phyloP scores from a whole-genome alignment of 352 stramenopile genomes.

The Globisporangium splendens region DNA sequence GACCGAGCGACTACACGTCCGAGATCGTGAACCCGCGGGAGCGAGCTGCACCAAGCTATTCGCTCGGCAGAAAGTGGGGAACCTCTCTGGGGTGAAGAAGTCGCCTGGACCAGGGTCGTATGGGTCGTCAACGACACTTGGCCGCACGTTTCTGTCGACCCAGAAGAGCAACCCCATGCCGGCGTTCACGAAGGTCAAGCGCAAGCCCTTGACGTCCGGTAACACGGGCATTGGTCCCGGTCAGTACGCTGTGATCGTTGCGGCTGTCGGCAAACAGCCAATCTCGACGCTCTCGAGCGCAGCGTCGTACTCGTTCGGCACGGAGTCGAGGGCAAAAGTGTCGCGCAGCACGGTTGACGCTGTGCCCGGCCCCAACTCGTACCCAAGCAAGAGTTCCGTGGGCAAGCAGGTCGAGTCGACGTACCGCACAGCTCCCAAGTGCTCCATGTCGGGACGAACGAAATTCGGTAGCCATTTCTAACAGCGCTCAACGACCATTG shows the following conservation, averaged over 20 bases:
- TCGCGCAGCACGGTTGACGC: conserved; percentile 21
- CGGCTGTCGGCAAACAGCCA: conserved; percentile 57
- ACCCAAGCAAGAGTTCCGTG: conserved; percentile 57
- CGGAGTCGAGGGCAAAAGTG: conserved; percentile 43
- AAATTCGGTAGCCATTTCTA: conserved; percentile 80
- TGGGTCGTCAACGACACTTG: conserved; percentile 52
- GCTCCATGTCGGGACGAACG: conserved; percentile 74
- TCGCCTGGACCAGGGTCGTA: conserved; percentile 59
- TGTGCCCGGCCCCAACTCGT: conserved; percentile 41
- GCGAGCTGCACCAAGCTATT: conserved; percentile 57
- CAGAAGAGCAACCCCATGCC: conserved; percentile 57
- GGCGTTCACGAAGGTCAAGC: conserved; percentile 66
- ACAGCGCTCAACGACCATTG: background rate
- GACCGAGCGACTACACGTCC: conserved; percentile 63
- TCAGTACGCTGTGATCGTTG: conserved; percentile 69
- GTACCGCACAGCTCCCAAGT: conserved; percentile 59
- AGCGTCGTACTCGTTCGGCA: conserved; percentile 68
- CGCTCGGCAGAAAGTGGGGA: conserved; percentile 74
- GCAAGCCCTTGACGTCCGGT: conserved; percentile 48
- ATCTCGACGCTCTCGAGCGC: conserved; percentile 57
- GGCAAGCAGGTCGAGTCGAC: conserved; percentile 63
- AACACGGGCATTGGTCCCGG: conserved; percentile 61
- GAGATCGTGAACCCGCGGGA: conserved; percentile 69
- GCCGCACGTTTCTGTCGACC: conserved; percentile 65
- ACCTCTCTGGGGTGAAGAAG: conserved; percentile 38